phyloP scores from a whole-genome alignment of 2,329 filamentous ascomycete genomes.

The Mycosphaerella sp. region DNA sequence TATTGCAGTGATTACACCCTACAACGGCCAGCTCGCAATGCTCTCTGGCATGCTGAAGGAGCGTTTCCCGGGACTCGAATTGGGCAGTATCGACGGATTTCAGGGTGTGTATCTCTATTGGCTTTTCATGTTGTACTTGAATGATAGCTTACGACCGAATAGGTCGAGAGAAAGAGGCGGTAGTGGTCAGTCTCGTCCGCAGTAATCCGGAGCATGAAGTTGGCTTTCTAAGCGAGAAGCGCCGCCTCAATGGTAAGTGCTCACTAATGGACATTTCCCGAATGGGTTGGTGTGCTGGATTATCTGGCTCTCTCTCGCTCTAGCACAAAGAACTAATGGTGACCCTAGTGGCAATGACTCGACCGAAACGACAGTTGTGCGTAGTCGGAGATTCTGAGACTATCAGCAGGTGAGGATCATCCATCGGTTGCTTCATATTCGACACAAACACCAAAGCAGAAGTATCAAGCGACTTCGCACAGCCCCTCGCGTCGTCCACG shows the following conservation, averaged over 20 bases:
- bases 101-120: slow-evolving; percentile 44
- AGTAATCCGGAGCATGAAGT: slow-evolving; percentile 85
- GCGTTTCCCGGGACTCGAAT: slow-evolving; percentile 73
- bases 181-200: slow-evolving; percentile 87
- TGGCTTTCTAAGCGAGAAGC: slow-evolving; percentile 86
- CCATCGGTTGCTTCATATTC: neutral
- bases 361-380: slow-evolving; percentile 82
- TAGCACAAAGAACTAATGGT: neutral
- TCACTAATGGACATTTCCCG: too few species aligned
- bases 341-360: slow-evolving; percentile 81
- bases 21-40: slow-evolving; percentile 85
- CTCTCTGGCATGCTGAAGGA: slow-evolving; percentile 73
- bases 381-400: slow-evolving; percentile 94
- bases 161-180: slow-evolving; percentile 90
- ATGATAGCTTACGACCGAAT: neutral
- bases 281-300: too few species aligned
- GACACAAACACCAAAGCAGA: neutral
- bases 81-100: slow-evolving; percentile 97
- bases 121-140: neutral
- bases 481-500: neutral
- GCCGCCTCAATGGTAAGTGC: slow-evolving; percentile 77
- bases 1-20: slow-evolving; percentile 90
- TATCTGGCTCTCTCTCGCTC: too few species aligned
- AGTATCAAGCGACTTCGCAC: neutral
- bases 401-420: slow-evolving; percentile 64